phyloP scores from a whole-genome alignment of 495 filamentous ascomycete species.

The Hypoxylon fragiforme region DNA sequence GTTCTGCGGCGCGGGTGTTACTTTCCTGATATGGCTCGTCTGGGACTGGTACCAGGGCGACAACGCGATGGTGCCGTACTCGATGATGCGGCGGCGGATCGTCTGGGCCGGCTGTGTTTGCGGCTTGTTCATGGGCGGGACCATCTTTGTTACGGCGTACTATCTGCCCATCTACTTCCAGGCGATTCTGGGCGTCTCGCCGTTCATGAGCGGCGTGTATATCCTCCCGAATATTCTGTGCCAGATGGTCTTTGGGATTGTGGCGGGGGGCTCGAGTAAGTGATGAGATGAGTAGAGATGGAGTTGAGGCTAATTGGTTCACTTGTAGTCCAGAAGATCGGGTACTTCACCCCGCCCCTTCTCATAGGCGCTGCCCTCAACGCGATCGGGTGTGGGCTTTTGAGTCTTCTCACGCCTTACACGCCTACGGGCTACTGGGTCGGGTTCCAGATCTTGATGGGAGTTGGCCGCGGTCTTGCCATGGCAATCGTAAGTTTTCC shows the following conservation, averaged over 20 bases:
- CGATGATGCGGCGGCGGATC: constrained; percentile 16
- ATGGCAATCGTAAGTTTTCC: constrained; percentile 41
- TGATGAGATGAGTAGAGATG: neutral
- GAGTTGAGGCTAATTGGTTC: neutral
- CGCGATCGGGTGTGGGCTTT: constrained; percentile 55
- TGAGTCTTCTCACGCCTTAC: constrained; percentile 47
- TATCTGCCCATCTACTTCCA: constrained; percentile 70
- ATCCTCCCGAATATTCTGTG: constrained; percentile 54
- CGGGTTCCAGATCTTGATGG: constrained; percentile 60
- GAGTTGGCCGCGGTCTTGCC: constrained; percentile 50
- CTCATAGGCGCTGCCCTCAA: constrained; percentile 57
- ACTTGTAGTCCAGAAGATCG: constrained; percentile 34
- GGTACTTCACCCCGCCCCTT: constrained; percentile 52
- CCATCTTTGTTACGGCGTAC: constrained; percentile 23
- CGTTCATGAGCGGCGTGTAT: constrained; percentile 53
- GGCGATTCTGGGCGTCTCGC: constrained; percentile 49
- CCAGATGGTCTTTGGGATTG: constrained; percentile 50
- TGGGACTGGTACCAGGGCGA: constrained; percentile 52
- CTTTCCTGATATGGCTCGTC: constrained; percentile 42
- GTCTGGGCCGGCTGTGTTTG: constrained; percentile 25
- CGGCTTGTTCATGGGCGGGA: constrained; percentile 15
- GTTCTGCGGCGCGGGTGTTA: constrained; percentile 48
- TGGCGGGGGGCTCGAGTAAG: constrained; percentile 50
- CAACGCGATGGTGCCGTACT: constrained; percentile 39
- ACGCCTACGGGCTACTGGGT: constrained; percentile 55